phyloP scores from a whole-genome alignment of 169 alveolate species.

The Perkinsus marinus region DNA sequence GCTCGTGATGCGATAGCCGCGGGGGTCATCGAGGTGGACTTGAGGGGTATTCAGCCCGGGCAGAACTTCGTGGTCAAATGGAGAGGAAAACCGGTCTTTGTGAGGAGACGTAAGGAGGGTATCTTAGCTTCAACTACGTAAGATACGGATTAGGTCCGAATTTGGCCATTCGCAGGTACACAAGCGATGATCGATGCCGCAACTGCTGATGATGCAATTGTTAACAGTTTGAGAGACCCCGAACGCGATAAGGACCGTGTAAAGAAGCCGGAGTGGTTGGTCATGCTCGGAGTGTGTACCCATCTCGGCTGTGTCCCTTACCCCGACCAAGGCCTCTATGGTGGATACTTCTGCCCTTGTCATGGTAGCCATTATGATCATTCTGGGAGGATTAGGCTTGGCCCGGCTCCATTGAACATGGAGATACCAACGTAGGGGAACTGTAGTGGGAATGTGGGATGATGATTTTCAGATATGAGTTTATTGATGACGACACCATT shows the following conservation, averaged over 20 bases:
- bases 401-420: conserved; percentile 70
- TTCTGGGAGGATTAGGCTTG: conserved; percentile 65
- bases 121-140: neutral
- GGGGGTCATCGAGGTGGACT: conserved; percentile 63
- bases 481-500: neutral
- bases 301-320: conserved; percentile 67
- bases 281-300: conserved; percentile 62
- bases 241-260: conserved; percentile 58
- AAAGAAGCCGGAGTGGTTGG: conserved; percentile 63
- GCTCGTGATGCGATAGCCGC: conserved; percentile 38
- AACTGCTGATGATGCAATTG: conserved; percentile 50
- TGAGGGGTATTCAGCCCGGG: conserved; percentile 55
- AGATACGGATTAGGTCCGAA: neutral
- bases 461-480: neutral
- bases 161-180: neutral
- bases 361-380: conserved; percentile 70
- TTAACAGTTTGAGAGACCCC: conserved; percentile 66
- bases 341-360: conserved; percentile 71
- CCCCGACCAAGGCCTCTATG: conserved; percentile 54
- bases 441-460: neutral
- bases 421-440: conserved; percentile 42
- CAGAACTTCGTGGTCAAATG: conserved; percentile 59
- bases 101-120: conserved; percentile 12
- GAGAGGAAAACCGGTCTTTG: conserved; percentile 67
- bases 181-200: neutral